Percentiles rank a stretch among this genome's conserved stretches.
Evolutionary conservation across 2,329 filamentous ascomycete genomes (phyloP).

Genomic region (Aspergillus latus): DNA sequence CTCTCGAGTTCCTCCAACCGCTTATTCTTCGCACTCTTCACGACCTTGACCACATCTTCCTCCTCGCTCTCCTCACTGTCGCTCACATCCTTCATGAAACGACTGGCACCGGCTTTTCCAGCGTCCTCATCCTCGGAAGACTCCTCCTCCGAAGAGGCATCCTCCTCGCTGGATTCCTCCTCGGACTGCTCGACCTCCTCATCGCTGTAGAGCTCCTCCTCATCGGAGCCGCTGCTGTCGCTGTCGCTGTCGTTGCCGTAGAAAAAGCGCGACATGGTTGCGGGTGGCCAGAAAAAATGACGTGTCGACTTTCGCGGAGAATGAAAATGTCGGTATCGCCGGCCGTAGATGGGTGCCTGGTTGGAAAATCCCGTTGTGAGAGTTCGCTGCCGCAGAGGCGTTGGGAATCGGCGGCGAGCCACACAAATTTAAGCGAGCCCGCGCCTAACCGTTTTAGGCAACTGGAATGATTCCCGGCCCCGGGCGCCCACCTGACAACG

Average conservation of each 20-base stretch:
- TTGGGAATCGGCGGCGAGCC: slow-evolving; percentile 29
- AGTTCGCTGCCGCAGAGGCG: slow-evolving; percentile 28
- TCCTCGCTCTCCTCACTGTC: slow-evolving; percentile 82
- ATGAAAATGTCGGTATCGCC: slow-evolving; percentile 25
- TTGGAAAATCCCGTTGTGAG: slow-evolving; percentile 29
- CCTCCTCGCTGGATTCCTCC: slow-evolving; percentile 57
- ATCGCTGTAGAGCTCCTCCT: slow-evolving; percentile 89
- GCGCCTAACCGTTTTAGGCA: slow-evolving; percentile 38
- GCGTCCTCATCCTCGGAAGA: slow-evolving; percentile 47
- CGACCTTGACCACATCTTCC: slow-evolving; percentile 78
- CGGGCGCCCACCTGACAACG: not conserved
- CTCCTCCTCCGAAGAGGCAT: slow-evolving; percentile 47
- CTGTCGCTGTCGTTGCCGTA: slow-evolving; percentile 92
- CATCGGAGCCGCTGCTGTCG: slow-evolving; percentile 88
- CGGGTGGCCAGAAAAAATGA: slow-evolving; percentile 19
- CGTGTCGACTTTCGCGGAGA: slow-evolving; percentile 22
- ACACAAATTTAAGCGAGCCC: slow-evolving; percentile 49
- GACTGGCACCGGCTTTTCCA: slow-evolving; percentile 67
- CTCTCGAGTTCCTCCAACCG: slow-evolving; percentile 88
- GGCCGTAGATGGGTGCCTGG: slow-evolving; percentile 21
- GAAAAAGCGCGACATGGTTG: slow-evolving; percentile 94
- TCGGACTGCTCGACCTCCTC: slow-evolving; percentile 63
- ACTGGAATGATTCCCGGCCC: slow-evolving; percentile 12
- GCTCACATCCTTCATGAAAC: slow-evolving; percentile 77
- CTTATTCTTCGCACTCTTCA: slow-evolving; percentile 99